Conservation (phyloP, 495 filamentous ascomycete genomes). For the Lichenothelia convexa region DNA sequence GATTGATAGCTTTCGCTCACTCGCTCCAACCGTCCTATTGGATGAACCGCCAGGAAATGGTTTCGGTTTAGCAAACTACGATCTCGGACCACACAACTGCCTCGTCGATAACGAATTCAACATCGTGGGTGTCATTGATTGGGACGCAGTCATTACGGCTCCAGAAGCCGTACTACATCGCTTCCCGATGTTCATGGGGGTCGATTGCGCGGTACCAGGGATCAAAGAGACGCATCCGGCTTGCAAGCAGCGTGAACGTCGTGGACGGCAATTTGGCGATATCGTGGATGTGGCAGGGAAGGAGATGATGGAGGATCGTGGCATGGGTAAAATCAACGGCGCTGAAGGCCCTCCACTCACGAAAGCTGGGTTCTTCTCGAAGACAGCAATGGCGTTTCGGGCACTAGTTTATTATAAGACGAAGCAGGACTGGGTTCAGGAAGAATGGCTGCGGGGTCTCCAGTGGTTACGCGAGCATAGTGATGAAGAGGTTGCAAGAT, state of each 20-base stretch:
- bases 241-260: neutral
- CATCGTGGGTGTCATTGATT: conserved; percentile 18
- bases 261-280: neutral
- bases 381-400: neutral
- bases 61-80: conserved; percentile 2
- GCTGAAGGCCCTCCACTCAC: neutral
- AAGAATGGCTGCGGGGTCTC: neutral
- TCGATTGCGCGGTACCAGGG: neutral
- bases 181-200: neutral
- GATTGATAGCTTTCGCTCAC: neutral
- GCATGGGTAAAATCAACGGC: too few species aligned
- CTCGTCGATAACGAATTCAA: conserved; percentile 15
- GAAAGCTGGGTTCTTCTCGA: neutral
- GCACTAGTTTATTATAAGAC: neutral
- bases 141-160: conserved; percentile 6
- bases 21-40: neutral
- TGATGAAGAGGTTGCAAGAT: neutral
- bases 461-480: neutral
- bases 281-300: neutral
- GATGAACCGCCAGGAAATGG: neutral
- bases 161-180: neutral
- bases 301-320: neutral
- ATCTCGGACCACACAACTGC: conserved; percentile 18
- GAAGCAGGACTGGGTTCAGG: neutral
- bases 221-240: neutral